These are phyloP conservation scores for Syncephalastrum monosporum DNA, from an alignment of 371 early-diverging fungal genomes.

Conservation along the genomic window DNA sequence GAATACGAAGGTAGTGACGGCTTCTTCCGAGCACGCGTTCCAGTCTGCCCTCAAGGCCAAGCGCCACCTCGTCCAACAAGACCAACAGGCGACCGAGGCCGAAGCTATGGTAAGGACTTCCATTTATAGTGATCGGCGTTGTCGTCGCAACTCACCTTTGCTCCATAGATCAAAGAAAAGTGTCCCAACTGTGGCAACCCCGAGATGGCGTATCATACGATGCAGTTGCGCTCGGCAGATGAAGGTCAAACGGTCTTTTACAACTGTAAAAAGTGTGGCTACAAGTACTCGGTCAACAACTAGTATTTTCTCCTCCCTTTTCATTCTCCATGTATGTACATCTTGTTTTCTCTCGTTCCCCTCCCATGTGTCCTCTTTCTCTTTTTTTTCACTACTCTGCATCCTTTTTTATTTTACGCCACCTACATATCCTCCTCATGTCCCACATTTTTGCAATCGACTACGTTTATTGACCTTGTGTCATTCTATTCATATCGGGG, in stretches of 20 bases:
- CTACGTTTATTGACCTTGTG: no score
- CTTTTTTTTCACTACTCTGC: no score
- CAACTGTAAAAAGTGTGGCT: slow-evolving; percentile 96
- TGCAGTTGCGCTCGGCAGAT: slow-evolving; percentile 98
- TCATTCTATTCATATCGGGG: no score
- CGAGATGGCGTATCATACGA: slow-evolving; percentile 98
- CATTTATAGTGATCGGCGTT: neutral
- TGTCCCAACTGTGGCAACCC: slow-evolving; percentile 95
- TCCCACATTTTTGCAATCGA: neutral
- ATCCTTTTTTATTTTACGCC: neutral
- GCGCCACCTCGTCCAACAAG: slow-evolving; percentile 66
- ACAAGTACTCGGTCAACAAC: slow-evolving; percentile 47
- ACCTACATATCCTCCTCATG: neutral
- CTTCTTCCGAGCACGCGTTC: slow-evolving; percentile 70
- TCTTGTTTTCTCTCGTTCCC: neutral
- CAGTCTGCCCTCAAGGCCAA: slow-evolving; percentile 76
- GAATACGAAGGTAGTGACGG: slow-evolving; percentile 78
- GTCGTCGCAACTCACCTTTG: neutral
- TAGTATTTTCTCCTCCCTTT: slow-evolving; percentile 1
- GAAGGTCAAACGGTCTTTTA: slow-evolving; percentile 99
- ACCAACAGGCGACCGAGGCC: slow-evolving; percentile 52
- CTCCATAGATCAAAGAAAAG: slow-evolving; percentile 84
- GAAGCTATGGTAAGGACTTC: slow-evolving; percentile 68
- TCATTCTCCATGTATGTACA: neutral
- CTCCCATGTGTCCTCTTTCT: neutral